Conservation (phyloP, 1,139 yeast genomes). For the Maudiozyma humilis region DNA sequence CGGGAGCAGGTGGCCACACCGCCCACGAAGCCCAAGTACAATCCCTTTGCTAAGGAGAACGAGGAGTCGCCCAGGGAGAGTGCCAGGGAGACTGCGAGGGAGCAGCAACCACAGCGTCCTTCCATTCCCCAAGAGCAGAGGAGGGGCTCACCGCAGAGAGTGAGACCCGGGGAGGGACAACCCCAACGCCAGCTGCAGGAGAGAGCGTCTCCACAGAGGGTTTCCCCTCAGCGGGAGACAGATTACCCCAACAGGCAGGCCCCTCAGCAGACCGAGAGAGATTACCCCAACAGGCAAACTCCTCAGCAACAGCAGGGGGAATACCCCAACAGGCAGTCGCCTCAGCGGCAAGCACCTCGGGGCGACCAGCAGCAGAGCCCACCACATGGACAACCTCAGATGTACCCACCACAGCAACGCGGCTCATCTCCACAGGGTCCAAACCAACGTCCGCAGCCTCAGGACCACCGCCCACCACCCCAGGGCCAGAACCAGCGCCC, state of each 20-base stretch:
- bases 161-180: not conserved
- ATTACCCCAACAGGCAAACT: too few species aligned
- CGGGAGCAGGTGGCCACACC: too few species aligned
- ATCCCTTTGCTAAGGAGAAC: constrained; percentile 3
- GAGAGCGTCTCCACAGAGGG: too few species aligned
- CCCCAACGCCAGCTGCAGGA: not conserved
- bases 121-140: not conserved
- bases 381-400: not conserved
- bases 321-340: too few species aligned
- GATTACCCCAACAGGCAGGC: too few species aligned
- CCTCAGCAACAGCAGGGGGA: too few species aligned
- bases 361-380: not conserved
- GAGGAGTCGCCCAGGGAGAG: not conserved
- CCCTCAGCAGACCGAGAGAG: too few species aligned
- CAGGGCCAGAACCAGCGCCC: not conserved
- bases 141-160: not conserved
- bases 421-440: not conserved
- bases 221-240: too few species aligned
- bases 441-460: not conserved
- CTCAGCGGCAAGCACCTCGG: not conserved
- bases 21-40: constrained; percentile 1
- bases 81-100: too few species aligned
- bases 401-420: not conserved
- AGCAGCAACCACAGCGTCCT: not conserved
- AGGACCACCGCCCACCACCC: not conserved